These are phyloP conservation scores for Ganoderma sinense DNA, from an alignment of 1,284 basidiomycete species.

Conservation along the genomic window DNA sequence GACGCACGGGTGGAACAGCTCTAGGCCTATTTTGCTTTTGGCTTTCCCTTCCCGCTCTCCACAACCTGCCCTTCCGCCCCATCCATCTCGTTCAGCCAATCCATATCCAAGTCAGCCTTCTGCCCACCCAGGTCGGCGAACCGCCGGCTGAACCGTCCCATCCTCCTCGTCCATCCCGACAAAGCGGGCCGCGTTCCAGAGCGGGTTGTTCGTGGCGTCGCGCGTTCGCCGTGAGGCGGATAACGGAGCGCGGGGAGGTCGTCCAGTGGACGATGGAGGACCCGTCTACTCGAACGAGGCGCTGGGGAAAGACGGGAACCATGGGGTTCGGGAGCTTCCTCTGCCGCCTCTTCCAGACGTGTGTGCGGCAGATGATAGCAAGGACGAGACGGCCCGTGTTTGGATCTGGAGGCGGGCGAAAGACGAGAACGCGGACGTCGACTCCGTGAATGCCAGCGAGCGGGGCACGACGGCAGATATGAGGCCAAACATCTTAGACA, in stretches of 20 bases:
- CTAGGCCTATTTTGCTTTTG: neutral
- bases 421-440: neutral
- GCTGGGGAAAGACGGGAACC: conserved; percentile 85
- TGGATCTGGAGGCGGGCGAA: neutral
- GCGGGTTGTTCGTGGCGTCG: conserved; percentile 85
- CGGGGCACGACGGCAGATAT: neutral
- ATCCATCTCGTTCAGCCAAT: neutral
- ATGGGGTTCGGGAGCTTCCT: conserved; percentile 79
- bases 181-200: conserved; percentile 68
- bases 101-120: neutral
- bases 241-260: conserved; percentile 80
- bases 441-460: neutral
- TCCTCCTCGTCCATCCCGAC: conserved; percentile 65
- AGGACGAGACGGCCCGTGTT: conserved; percentile 60
- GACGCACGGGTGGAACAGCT: neutral
- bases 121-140: conserved; percentile 51
- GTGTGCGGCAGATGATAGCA: conserved; percentile 80
- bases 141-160: conserved; percentile 81
- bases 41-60: neutral
- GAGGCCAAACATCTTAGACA: neutral
- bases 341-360: conserved; percentile 74
- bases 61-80: neutral
- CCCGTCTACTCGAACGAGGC: conserved; percentile 86
- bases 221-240: conserved; percentile 82
- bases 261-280: conserved; percentile 87